A percentile compares a stretch with the other conserved stretches of the same genome.
Evolutionary conservation across 208 protist species (phyloP).

Genomic region (Leishmania braziliensis): DNA sequence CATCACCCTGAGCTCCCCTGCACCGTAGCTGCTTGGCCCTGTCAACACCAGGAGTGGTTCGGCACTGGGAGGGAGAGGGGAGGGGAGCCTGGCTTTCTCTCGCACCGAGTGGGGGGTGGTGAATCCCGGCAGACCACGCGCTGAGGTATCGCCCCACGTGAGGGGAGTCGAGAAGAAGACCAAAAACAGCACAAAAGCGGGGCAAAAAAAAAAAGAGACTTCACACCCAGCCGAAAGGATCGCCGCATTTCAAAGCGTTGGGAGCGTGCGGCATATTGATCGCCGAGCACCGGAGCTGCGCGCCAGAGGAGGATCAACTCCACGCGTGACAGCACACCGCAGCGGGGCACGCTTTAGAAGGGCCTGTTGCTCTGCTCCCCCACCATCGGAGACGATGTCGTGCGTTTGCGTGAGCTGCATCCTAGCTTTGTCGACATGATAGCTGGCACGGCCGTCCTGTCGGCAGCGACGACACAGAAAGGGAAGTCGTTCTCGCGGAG

Average conservation of each 20-base stretch:
- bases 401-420: constrained; percentile 5
- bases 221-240: background rate
- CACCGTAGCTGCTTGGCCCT: background rate
- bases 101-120: background rate
- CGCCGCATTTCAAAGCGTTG: background rate
- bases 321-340: background rate
- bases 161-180: background rate
- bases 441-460: constrained; percentile 45
- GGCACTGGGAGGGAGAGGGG: background rate
- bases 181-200: background rate
- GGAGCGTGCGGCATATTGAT: background rate
- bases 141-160: background rate
- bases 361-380: background rate
- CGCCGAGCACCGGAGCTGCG: background rate
- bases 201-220: background rate
- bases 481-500: constrained; percentile 1
- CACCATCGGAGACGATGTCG: background rate
- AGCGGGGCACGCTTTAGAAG: background rate
- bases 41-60: background rate
- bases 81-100: background rate
- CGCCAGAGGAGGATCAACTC: background rate
- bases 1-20: background rate
- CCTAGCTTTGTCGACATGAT: constrained; percentile 32
- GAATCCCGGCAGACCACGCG: background rate
- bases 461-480: constrained; percentile 66